Conservation (phyloP, 2,329 filamentous ascomycete species). For the Penicillium palitans region DNA sequence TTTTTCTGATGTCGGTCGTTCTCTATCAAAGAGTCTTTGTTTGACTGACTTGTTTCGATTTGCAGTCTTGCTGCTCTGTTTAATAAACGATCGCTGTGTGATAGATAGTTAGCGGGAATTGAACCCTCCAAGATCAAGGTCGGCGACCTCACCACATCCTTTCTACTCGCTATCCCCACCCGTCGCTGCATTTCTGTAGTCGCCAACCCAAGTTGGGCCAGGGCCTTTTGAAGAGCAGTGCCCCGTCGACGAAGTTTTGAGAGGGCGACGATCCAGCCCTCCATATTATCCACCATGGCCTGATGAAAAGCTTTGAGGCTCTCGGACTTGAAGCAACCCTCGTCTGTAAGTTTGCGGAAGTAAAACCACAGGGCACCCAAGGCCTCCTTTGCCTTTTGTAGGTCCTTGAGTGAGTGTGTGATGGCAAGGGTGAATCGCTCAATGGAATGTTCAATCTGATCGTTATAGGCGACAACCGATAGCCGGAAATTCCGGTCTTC, state of each 20-base stretch:
- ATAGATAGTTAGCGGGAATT: slow-evolving; percentile 6
- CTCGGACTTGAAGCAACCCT: slow-evolving; percentile 57
- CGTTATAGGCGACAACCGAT: slow-evolving; percentile 82
- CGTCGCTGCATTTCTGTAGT: slow-evolving; percentile 83
- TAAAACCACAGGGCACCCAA: slow-evolving; percentile 77
- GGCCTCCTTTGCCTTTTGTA: slow-evolving; percentile 73
- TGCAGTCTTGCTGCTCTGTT: slow-evolving; percentile 8
- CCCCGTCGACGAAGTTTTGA: slow-evolving; percentile 72
- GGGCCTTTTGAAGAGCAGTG: slow-evolving; percentile 65
- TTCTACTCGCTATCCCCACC: slow-evolving; percentile 78
- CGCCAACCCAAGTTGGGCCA: slow-evolving; percentile 72
- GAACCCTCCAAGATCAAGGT: neutral
- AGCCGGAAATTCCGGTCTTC: slow-evolving; percentile 78
- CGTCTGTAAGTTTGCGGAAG: slow-evolving; percentile 64
- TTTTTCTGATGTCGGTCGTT: slow-evolving; percentile 26
- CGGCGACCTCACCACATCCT: slow-evolving; percentile 62
- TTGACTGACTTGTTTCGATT: slow-evolving; percentile 26
- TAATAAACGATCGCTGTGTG: slow-evolving; percentile 25
- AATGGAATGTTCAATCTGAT: slow-evolving; percentile 86
- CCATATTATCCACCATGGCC: slow-evolving; percentile 89
- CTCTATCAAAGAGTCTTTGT: slow-evolving; percentile 28
- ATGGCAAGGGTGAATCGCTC: slow-evolving; percentile 74
- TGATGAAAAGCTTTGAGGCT: slow-evolving; percentile 73
- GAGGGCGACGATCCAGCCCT: slow-evolving; percentile 84
- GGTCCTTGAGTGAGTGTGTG: slow-evolving; percentile 75